These are phyloP conservation scores for Penicillium sp. DNA, from an alignment of 2,329 filamentous ascomycete genomes.

Conservation along the genomic window DNA sequence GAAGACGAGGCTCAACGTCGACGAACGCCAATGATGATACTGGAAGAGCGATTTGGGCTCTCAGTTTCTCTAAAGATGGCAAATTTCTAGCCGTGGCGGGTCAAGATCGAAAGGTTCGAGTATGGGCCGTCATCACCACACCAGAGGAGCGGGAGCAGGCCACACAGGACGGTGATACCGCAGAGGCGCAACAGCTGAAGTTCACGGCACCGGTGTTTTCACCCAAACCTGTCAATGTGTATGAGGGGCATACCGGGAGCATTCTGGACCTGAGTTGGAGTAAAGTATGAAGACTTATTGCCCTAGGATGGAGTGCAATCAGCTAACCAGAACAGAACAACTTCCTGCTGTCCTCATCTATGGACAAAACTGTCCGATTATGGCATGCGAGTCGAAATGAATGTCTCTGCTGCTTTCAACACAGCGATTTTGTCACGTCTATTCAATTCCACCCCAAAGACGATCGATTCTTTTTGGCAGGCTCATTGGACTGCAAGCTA, in stretches of 20 bases:
- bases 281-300: constrained; percentile 56
- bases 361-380: constrained; percentile 94
- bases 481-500: constrained; percentile 83
- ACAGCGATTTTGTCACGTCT: constrained; percentile 91
- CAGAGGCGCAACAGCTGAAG: constrained; percentile 51
- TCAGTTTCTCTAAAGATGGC: constrained; percentile 90
- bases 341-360: constrained; percentile 90
- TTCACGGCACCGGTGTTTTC: constrained; percentile 90
- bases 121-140: constrained; percentile 86
- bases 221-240: constrained; percentile 74
- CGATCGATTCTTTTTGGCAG: constrained; percentile 94
- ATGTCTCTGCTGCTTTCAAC: constrained; percentile 90
- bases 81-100: constrained; percentile 89
- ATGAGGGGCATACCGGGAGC: constrained; percentile 78
- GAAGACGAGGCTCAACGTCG: constrained; percentile 31
- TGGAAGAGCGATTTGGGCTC: constrained; percentile 79
- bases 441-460: constrained; percentile 93
- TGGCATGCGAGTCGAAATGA: constrained; percentile 88
- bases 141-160: constrained; percentile 73
- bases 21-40: constrained; percentile 28
- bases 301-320: background rate
- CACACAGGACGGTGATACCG: constrained; percentile 62
- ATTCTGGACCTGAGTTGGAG: constrained; percentile 95
- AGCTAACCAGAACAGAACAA: constrained; percentile 63
- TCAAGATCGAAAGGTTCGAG: constrained; percentile 78